Evolutionary conservation across 202 grass and related monocot genomes (phyloP).

Genomic region (Dendrocalamus latiflorus): DNA sequence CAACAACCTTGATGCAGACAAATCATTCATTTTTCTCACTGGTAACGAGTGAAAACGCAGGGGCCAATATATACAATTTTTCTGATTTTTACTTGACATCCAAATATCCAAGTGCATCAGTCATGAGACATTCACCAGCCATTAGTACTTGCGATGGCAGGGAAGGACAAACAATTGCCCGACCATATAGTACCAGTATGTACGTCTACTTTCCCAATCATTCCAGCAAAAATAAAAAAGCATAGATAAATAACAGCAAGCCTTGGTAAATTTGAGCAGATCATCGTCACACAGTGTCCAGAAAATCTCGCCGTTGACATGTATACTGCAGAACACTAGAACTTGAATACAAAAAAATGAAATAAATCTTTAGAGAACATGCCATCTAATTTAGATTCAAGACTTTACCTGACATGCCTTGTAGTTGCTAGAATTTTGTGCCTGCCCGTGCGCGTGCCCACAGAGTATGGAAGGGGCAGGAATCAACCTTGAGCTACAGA

Average conservation of each 20-base stretch:
- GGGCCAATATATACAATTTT: background rate
- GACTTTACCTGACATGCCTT: background rate
- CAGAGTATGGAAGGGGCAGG: background rate
- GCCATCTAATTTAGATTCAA: background rate
- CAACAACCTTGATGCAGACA: background rate
- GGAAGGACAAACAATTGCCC: background rate
- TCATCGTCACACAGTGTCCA: background rate
- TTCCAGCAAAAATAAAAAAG: background rate
- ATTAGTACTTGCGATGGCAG: background rate
- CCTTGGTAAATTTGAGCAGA: background rate
- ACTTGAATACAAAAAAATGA: background rate
- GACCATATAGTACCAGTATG: background rate
- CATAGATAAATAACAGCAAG: background rate
- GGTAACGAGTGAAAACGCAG: background rate
- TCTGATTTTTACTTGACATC: background rate
- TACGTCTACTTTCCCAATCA: background rate
- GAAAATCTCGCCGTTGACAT: background rate
- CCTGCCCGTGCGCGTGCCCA: background rate
- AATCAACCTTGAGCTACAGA: background rate
- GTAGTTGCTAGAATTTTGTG: background rate
- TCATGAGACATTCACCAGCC: background rate
- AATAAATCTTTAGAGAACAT: background rate
- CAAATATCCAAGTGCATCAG: background rate
- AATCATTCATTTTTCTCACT: background rate
- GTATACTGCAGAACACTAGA: background rate